Conservation (phyloP, 176 grass and related monocot genomes). For the Hsuehochloa calcarea region DNA sequence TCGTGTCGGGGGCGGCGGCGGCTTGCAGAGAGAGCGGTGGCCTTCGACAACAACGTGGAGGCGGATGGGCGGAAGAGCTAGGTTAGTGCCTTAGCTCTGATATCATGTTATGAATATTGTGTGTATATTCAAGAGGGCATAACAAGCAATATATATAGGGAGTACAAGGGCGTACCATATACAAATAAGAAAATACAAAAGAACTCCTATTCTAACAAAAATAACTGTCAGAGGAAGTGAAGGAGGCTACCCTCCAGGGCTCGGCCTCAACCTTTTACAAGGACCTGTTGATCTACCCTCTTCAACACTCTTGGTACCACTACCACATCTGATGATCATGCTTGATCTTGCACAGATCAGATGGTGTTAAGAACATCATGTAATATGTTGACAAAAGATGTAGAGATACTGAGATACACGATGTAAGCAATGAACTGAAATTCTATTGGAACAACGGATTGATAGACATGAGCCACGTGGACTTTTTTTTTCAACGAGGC, state of each 20-base stretch:
- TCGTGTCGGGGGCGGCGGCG: no score
- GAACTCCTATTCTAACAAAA: no score
- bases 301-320: neutral
- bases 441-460: neutral
- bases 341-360: neutral
- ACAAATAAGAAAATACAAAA: no score
- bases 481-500: neutral
- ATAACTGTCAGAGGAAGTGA: neutral
- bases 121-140: no score
- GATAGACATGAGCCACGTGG: neutral
- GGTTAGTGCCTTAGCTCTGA: no score
- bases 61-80: no score
- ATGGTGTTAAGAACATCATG: neutral
- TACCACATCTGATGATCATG: neutral
- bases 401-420: neutral
- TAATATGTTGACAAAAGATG: neutral
- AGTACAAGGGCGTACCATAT: no score
- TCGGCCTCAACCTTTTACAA: neutral
- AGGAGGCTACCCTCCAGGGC: neutral
- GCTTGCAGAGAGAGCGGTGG: accelerated
- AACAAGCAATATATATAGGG: no score
- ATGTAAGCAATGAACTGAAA: neutral
- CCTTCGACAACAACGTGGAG: no score
- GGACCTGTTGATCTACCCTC: neutral
- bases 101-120: no score